Evolutionary conservation across 2,329 filamentous ascomycete genomes (phyloP).

Genomic region (Aspergillus sp.): DNA sequence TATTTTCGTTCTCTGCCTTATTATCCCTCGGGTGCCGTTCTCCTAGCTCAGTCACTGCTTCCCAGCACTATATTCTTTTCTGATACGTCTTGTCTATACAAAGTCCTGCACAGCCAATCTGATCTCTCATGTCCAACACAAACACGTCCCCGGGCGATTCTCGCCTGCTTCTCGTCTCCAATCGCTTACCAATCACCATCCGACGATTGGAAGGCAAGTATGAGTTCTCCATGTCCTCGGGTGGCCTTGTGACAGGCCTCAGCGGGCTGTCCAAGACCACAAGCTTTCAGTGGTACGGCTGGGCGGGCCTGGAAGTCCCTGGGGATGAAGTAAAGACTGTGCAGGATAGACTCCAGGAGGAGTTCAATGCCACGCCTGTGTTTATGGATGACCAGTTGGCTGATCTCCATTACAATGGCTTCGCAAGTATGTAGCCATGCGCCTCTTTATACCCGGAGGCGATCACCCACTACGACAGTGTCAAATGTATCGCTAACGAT

Average conservation of each 20-base stretch:
- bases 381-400: slow-evolving; percentile 87
- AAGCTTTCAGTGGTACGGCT: slow-evolving; percentile 93
- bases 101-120: no score
- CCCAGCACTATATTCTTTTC: no score
- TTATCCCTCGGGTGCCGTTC: no score
- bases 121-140: slow-evolving; percentile 3
- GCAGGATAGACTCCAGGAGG: slow-evolving; percentile 69
- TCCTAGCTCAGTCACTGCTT: no score
- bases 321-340: slow-evolving; percentile 70
- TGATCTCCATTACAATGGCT: slow-evolving; percentile 92
- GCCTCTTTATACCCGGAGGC: neutral
- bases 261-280: slow-evolving; percentile 84
- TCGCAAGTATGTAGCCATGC: slow-evolving; percentile 64
- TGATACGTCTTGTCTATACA: no score
- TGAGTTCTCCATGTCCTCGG: slow-evolving; percentile 88
- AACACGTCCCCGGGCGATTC: slow-evolving; percentile 15
- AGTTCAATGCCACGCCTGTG: slow-evolving; percentile 80
- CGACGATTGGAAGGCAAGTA: slow-evolving; percentile 83
- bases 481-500: neutral
- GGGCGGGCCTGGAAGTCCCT: slow-evolving; percentile 86
- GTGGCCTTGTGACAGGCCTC: slow-evolving; percentile 83
- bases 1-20: no score
- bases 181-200: slow-evolving; percentile 89
- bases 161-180: slow-evolving; percentile 75
- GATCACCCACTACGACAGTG: no score